These are phyloP conservation scores for Paecilomyces sp. DNA, from an alignment of 2,329 filamentous ascomycete genomes.

Conservation along the genomic window DNA sequence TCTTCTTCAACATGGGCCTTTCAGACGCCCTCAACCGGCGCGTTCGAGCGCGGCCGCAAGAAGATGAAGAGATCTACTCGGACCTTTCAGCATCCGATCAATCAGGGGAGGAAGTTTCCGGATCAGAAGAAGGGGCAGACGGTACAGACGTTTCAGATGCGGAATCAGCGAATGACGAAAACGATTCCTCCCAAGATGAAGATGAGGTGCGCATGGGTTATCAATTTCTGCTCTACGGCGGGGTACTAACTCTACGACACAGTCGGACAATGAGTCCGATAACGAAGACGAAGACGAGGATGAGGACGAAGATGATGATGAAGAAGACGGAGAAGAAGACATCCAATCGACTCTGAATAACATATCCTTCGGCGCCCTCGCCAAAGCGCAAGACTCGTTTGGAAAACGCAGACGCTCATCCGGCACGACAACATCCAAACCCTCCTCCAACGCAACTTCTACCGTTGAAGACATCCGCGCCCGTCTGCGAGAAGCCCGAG, in stretches of 20 bases:
- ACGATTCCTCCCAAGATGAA: conserved; percentile 30
- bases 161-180: conserved; percentile 18
- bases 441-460: conserved; percentile 12
- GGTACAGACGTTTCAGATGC: conserved; percentile 6
- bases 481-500: conserved; percentile 34
- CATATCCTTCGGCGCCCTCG: conserved; percentile 85
- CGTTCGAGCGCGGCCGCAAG: conserved; percentile 32
- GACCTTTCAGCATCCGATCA: conserved; percentile 16
- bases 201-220: not conserved
- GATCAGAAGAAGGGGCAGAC: conserved; percentile 7
- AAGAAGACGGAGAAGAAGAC: conserved; percentile 28
- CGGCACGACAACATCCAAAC: conserved; percentile 12
- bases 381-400: conserved; percentile 72
- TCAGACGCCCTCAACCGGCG: conserved; percentile 33
- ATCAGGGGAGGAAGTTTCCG: conserved; percentile 1
- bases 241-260: not conserved
- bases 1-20: conserved; percentile 23
- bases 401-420: conserved; percentile 27
- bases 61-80: conserved; percentile 35
- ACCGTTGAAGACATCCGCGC: conserved; percentile 32
- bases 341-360: conserved; percentile 41
- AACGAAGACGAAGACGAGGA: conserved; percentile 14
- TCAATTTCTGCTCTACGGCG: not conserved
- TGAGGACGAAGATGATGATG: conserved; percentile 28
- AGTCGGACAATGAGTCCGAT: not conserved